phyloP scores from a whole-genome alignment of 495 filamentous ascomycete species.

The Extremus antarcticus region DNA sequence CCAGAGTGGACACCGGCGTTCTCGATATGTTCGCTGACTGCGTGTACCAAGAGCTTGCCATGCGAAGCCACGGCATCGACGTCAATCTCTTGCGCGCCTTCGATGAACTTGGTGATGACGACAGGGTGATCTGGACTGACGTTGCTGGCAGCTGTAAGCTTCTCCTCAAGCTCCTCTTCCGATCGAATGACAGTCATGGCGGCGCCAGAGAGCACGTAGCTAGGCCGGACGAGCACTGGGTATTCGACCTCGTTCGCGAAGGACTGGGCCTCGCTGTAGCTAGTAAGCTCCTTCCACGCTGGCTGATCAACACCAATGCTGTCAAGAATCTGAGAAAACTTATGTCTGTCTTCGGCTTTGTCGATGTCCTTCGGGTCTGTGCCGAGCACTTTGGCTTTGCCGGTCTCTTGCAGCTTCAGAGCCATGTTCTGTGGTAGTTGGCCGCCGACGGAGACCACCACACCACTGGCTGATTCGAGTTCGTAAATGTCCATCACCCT shows the following conservation, averaged over 20 bases:
- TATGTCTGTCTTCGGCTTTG: conserved; percentile 93
- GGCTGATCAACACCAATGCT: conserved; percentile 94
- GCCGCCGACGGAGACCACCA: conserved; percentile 90
- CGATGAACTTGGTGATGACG: conserved; percentile 97
- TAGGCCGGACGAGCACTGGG: conserved; percentile 86
- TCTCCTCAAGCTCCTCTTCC: conserved; percentile 75
- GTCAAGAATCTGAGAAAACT: conserved; percentile 95
- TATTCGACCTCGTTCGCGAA: conserved; percentile 82
- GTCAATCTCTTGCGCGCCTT: conserved; percentile 94
- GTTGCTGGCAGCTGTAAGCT: conserved; percentile 75
- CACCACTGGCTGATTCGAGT: conserved; percentile 73
- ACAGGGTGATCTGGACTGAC: conserved; percentile 94
- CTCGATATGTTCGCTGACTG: conserved; percentile 93
- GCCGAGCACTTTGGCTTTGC: conserved; percentile 78
- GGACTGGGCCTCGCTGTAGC: conserved; percentile 69
- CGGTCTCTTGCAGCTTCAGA: conserved; percentile 82
- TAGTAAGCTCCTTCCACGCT: conserved; percentile 93
- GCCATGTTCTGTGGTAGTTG: conserved; percentile 97
- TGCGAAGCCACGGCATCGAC: conserved; percentile 88
- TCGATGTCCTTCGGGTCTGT: conserved; percentile 91
- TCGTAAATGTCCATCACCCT: conserved; percentile 80
- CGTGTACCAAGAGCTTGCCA: conserved; percentile 81
- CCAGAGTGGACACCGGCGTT: conserved; percentile 95
- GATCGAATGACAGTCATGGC: conserved; percentile 96
- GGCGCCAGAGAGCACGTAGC: conserved; percentile 91